phyloP scores from a whole-genome alignment of 2,329 filamentous ascomycete species.

The Botryotinia calthae region DNA sequence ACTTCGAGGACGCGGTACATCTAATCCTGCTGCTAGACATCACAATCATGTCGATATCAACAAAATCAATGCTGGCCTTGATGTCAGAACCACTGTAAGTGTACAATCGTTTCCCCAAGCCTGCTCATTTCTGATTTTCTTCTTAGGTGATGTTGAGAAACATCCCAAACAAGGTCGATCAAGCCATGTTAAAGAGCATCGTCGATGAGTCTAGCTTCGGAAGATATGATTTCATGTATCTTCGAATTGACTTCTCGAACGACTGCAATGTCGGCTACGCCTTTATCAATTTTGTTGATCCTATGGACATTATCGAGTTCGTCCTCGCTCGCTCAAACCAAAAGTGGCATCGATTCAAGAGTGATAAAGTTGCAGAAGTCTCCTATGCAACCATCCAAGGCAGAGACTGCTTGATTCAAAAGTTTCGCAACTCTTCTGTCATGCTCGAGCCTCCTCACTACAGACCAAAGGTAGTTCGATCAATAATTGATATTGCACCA shows the following conservation, averaged over 20 bases:
- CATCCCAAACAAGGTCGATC: constrained; percentile 85
- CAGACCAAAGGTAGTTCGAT: constrained; percentile 68
- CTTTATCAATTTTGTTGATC: constrained; percentile 91
- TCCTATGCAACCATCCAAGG: constrained; percentile 98
- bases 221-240: constrained; percentile 91
- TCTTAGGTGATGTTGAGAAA: constrained; percentile 87
- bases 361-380: constrained; percentile 81
- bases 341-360: constrained; percentile 76
- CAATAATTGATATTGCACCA: constrained; percentile 37
- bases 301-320: constrained; percentile 75
- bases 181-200: constrained; percentile 72
- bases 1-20: constrained; percentile 40
- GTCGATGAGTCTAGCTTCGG: constrained; percentile 77
- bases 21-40: constrained; percentile 47
- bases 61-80: constrained; percentile 62
- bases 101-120: neutral
- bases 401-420: constrained; percentile 83
- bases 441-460: constrained; percentile 84
- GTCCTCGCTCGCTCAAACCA: constrained; percentile 67
- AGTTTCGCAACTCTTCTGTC: constrained; percentile 94
- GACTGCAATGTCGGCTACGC: constrained; percentile 93
- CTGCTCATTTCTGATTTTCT: constrained; percentile 20
- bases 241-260: constrained; percentile 84
- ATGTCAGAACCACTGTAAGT: constrained; percentile 72
- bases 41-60: constrained; percentile 62